Conservation (phyloP, 495 filamentous ascomycete genomes). For the Acidiella bohemica region DNA sequence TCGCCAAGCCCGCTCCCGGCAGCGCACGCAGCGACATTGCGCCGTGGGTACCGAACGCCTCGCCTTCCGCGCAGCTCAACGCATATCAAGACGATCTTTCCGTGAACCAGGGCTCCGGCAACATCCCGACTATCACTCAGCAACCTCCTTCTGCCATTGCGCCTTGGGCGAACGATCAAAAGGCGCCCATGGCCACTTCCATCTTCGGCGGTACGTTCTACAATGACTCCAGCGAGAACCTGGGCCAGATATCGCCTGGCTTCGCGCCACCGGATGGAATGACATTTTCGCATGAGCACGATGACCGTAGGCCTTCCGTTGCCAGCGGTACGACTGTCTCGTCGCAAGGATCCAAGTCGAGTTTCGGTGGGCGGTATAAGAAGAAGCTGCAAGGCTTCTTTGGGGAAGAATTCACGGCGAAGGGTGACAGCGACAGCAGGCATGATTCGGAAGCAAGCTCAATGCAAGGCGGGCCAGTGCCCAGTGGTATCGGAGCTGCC, state of each 20-base stretch:
- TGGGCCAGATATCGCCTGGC: slow-evolving; percentile 51
- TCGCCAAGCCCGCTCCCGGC: slow-evolving; percentile 25
- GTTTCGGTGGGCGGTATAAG: slow-evolving; percentile 48
- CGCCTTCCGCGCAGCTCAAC: slow-evolving; percentile 4
- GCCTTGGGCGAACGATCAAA: slow-evolving; percentile 23
- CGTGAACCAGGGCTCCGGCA: slow-evolving; percentile 46
- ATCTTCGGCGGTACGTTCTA: slow-evolving; percentile 38
- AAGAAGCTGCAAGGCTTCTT: slow-evolving; percentile 75
- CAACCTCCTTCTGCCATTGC: slow-evolving; percentile 40
- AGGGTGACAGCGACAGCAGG: slow-evolving; percentile 10
- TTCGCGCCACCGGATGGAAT: slow-evolving; percentile 54
- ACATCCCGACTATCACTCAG: slow-evolving; percentile 39
- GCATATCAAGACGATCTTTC: slow-evolving; percentile 61
- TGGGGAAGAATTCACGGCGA: slow-evolving; percentile 55
- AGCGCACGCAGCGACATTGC: slow-evolving; percentile 25
- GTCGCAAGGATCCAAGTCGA: slow-evolving; percentile 79
- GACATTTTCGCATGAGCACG: slow-evolving; percentile 55
- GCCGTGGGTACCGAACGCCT: slow-evolving; percentile 27
- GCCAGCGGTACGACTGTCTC: slow-evolving; percentile 81
- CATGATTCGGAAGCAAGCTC: slow-evolving; percentile 61
- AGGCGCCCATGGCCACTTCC: slow-evolving; percentile 25
- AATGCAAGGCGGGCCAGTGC: slow-evolving; percentile 28
- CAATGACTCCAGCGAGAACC: slow-evolving; percentile 53
- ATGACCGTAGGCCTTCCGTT: slow-evolving; percentile 74
- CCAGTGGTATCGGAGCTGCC: slow-evolving; percentile 25